These are phyloP conservation scores for Ascochyta rabiei DNA, from an alignment of 2,329 filamentous ascomycete species.

Conservation along the genomic window DNA sequence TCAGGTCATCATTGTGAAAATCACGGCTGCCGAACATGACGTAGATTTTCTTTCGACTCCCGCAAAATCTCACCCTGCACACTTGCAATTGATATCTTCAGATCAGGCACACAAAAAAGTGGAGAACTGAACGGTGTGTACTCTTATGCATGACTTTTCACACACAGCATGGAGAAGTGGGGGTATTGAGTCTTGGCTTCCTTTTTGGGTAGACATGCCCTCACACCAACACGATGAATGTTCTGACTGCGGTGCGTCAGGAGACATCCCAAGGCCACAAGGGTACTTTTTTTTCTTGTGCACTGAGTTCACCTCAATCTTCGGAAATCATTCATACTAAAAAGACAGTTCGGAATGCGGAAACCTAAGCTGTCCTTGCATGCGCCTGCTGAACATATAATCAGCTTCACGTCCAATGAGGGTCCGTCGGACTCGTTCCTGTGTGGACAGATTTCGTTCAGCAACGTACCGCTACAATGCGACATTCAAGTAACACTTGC, in stretches of 20 bases:
- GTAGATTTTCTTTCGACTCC: neutral
- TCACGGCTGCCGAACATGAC: neutral
- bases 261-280: neutral
- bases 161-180: neutral
- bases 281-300: neutral
- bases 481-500: constrained; percentile 5
- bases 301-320: neutral
- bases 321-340: neutral
- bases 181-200: constrained; percentile 13
- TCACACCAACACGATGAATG: neutral
- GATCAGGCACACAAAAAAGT: neutral
- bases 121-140: neutral
- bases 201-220: neutral
- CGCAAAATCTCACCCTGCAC: neutral
- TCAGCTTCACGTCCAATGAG: neutral
- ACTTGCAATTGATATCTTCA: neutral
- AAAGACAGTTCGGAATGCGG: neutral
- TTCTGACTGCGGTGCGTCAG: neutral
- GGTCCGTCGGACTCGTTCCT: neutral
- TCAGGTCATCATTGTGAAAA: neutral
- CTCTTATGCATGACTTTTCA: neutral
- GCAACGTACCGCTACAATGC: constrained; percentile 5
- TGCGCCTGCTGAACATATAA: constrained; percentile 5
- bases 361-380: constrained; percentile 7
- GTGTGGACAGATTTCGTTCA: constrained; percentile 1